Evolutionary conservation across 2,329 filamentous ascomycete species (phyloP).

Genomic region (Epichloe aotearoae): DNA sequence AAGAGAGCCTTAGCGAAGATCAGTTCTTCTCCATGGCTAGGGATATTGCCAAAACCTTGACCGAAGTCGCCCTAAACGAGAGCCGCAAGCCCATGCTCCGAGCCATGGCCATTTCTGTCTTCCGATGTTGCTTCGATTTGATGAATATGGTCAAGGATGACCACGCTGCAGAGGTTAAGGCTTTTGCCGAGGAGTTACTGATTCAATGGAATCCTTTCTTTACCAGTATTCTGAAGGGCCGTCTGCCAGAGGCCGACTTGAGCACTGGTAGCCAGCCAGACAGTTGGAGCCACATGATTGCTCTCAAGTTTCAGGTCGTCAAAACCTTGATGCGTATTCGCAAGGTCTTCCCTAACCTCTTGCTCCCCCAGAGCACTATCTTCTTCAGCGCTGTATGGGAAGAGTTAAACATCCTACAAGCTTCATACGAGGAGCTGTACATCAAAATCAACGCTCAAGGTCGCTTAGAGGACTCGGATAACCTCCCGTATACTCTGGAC

Average conservation of each 20-base stretch:
- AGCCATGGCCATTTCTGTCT: conserved; percentile 78
- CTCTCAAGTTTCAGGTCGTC: conserved; percentile 85
- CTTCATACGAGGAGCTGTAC: conserved; percentile 68
- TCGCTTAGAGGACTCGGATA: conserved; percentile 77
- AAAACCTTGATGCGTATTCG: conserved; percentile 88
- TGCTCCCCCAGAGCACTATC: conserved; percentile 67
- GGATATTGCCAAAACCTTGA: conserved; percentile 73
- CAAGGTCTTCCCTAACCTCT: conserved; percentile 64
- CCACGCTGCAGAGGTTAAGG: conserved; percentile 72
- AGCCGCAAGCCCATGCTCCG: conserved; percentile 62
- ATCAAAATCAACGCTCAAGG: conserved; percentile 77
- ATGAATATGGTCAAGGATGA: conserved; percentile 95
- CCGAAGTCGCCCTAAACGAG: conserved; percentile 66
- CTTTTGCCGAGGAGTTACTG: conserved; percentile 78
- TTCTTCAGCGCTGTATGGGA: conserved; percentile 86
- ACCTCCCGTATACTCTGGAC: conserved; percentile 87
- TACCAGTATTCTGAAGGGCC: conserved; percentile 60
- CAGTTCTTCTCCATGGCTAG: conserved; percentile 87
- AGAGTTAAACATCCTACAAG: conserved; percentile 63
- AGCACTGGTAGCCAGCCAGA: conserved; percentile 41
- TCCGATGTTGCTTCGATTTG: conserved; percentile 84
- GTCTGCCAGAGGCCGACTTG: conserved; percentile 51
- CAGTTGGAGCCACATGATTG: conserved; percentile 67
- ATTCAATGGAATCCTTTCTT: conserved; percentile 85
- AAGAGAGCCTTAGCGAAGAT: conserved; percentile 84